Conservation (phyloP, 768 basidiomycete species). For the Suillus hirtellus region DNA sequence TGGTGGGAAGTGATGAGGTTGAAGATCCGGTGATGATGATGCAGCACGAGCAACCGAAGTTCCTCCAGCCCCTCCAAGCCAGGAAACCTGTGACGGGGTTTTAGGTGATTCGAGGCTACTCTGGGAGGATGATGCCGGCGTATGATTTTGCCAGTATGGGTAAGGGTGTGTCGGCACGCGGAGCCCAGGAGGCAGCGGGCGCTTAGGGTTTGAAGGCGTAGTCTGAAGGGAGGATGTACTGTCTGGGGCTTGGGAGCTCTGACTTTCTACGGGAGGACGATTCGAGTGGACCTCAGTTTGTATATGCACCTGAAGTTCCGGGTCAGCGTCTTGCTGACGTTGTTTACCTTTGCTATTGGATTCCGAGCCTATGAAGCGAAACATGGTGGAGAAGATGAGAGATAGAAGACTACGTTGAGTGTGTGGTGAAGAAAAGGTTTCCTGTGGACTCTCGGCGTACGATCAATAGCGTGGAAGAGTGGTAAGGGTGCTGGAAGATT, state of each 20-base stretch:
- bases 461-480: background rate
- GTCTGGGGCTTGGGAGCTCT: conserved; percentile 18
- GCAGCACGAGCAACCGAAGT: conserved; percentile 12
- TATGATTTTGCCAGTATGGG: conserved; percentile 37
- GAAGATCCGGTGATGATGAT: conserved; percentile 13
- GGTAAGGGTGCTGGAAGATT: conserved; percentile 1
- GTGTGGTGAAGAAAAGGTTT: conserved; percentile 6
- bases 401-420: conserved; percentile 4
- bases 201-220: conserved; percentile 23
- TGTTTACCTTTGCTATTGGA: conserved; percentile 27
- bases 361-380: conserved; percentile 33
- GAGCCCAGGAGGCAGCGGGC: conserved; percentile 32
- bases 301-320: conserved; percentile 28
- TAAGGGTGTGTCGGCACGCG: conserved; percentile 34
- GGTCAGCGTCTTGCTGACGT: conserved; percentile 18
- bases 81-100: conserved; percentile 42
- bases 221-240: conserved; percentile 23
- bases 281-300: conserved; percentile 31
- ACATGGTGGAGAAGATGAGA: conserved; percentile 22
- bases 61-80: conserved; percentile 29
- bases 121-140: conserved; percentile 31
- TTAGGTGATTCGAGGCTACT: conserved; percentile 33
- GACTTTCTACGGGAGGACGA: conserved; percentile 15
- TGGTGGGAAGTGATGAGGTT: conserved; percentile 31
- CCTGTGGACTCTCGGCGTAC: conserved; percentile 8